Evolutionary conservation across 352 stramenopile genomes (phyloP), one percentile per base, ranked within the genome.

Genomic region (Pythium apleroticum): DNA sequence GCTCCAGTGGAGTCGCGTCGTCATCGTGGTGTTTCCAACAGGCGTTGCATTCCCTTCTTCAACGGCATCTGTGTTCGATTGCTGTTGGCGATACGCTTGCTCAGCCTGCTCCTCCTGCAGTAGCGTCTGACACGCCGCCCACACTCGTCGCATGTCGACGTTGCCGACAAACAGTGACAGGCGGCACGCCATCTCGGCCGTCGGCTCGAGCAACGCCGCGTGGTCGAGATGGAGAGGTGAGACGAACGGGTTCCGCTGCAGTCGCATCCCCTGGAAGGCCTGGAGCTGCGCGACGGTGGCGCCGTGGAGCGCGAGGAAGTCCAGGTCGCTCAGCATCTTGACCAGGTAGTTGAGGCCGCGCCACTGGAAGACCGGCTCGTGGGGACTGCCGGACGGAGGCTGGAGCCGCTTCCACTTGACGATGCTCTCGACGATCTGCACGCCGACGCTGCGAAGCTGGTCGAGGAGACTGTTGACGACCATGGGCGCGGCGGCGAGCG

Each of bases 271-370:
- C 12, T 75, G 72, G 22, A 92, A 75, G 7, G 70, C 72, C 27
- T 84, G 68, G 4, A 89, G 63, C 19, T 61, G 39, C 3, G 75
- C 60, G 14, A 69, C 24, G 31, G 66, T 63, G 27, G 66, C 69
- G 10, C 35, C 22, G 56, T 76, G 65, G 30, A 66, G 68, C 2
- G 71, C 54, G 8, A 93, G 68, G 53, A 93, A 91, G 50, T 84
- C 72, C 14, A 88, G 64, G 52, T 95, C 86, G 5, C 54, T 17
- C 1, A 74, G 72, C 82, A 95, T 95, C 65, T 95, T 95, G 63
- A 86, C 72, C 57, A 93, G 68, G 57, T 95, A 94, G 59, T 92
- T 92, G 50, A 85, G 73, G 1, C 84, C 57, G 0, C 85, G 85
- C 86, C 86, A 94, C 62, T 83, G 73, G 61, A 92, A 94, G n/a